A percentile compares a stretch with the other conserved stretches of the same genome.
These are phyloP conservation scores for Xylariales sp. DNA, from an alignment of 2,329 filamentous ascomycete species.

Conservation along the genomic window DNA sequence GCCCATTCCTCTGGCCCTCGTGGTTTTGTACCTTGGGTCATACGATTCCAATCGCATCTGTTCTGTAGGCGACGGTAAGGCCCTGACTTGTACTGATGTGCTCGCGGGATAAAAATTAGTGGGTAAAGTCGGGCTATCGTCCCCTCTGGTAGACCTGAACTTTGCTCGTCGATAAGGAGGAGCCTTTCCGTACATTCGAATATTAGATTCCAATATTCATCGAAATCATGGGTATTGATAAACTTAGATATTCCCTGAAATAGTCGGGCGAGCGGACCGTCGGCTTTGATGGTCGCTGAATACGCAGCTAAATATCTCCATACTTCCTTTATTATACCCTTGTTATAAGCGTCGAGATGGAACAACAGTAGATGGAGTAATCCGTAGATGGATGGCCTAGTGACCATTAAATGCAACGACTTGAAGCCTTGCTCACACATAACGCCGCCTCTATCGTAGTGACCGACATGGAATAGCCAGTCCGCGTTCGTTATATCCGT, in stretches of 20 bases:
- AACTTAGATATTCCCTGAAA: slow-evolving; percentile 47
- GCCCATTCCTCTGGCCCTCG: slow-evolving; percentile 44
- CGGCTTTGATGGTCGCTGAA: slow-evolving; percentile 39
- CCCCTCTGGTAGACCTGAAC: slow-evolving; percentile 44
- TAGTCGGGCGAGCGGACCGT: slow-evolving; percentile 45
- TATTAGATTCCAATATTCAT: slow-evolving; percentile 48
- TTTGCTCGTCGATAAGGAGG: slow-evolving; percentile 44
- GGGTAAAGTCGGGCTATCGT: slow-evolving; percentile 47
- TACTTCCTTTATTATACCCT: slow-evolving; percentile 46
- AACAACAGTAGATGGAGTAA: slow-evolving; percentile 45
- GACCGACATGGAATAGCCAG: slow-evolving; percentile 47
- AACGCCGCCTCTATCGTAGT: slow-evolving; percentile 43
- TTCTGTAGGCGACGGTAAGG: slow-evolving; percentile 46
- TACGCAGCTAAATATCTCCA: slow-evolving; percentile 48
- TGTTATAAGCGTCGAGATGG: slow-evolving; percentile 47
- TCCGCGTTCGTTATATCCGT: slow-evolving; percentile 49
- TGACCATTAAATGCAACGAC: slow-evolving; percentile 46
- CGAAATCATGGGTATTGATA: slow-evolving; percentile 46
- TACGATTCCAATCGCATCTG: slow-evolving; percentile 43
- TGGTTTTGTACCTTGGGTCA: slow-evolving; percentile 42
- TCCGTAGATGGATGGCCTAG: slow-evolving; percentile 45
- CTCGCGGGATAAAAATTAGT: slow-evolving; percentile 46
- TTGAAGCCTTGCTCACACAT: slow-evolving; percentile 48
- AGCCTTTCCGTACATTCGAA: slow-evolving; percentile 48
- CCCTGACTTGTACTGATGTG: slow-evolving; percentile 43